Evolutionary conservation across 306 rosid genomes (phyloP), one percentile per base, ranked within the genome.

Genomic region (Vigna angularis): DNA sequence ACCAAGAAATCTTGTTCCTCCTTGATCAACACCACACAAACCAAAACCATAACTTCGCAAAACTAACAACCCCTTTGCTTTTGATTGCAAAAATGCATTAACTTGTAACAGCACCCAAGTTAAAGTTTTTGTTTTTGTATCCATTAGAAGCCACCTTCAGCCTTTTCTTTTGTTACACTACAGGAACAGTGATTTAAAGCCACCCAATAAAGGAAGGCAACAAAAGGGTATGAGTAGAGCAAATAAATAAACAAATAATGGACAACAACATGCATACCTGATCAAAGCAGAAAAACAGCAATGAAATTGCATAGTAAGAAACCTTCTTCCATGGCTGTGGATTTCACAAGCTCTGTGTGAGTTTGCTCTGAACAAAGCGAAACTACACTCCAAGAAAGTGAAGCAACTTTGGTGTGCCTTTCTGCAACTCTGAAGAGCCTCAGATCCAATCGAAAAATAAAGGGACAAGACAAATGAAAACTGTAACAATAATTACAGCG

Each of bases 381-480:
- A 73, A 26, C 40, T 50, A 77, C 65, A 56, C 56, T 56, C 48
- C 52, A 42, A 81, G 84, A 89, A 90, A 92, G 93, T 86, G 84
- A 83, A 67, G 58, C 73, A 66, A 57, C 90, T 88, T 87, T 88
- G 85, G 72, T 20, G 78, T 57, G 80, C 56, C 78, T 79, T 85
- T 83, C 79, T 82, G 78, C 78, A 73, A 24, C 82, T 47, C 81
- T 45, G 88, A 86, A 66, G 90, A 81, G 89, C 74, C 84, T 87
- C 98, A 87, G 99, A 93, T 95, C 99, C 87, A 89, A 95, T 93
- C 96, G 83, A 74, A 87, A 66, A 88, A 80, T 57, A 62, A 83
- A 40, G 72, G 71, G 85, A 81, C 56, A 66, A 71, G 72, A 59
- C 74, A 88, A 66, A 79, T 77, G 67, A 66, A 51, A 68, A 69